These are phyloP conservation scores for Paramyrothecium roridum DNA, from an alignment of 2,329 filamentous ascomycete genomes.

Conservation along the genomic window DNA sequence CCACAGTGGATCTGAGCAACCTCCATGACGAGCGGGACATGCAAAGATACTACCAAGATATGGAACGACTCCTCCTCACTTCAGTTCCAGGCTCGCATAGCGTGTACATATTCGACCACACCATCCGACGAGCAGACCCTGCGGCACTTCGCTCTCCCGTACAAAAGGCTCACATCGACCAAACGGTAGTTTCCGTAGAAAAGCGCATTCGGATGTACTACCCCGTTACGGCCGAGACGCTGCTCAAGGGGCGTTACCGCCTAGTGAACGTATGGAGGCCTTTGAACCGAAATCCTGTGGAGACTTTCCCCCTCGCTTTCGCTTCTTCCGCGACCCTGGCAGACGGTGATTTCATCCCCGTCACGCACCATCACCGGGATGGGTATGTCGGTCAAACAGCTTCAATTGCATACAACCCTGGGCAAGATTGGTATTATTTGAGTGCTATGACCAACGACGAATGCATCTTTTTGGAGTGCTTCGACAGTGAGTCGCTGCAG, in stretches of 20 bases:
- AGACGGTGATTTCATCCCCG: constrained; percentile 63
- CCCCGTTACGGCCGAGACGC: constrained; percentile 60
- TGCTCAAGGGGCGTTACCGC: constrained; percentile 68
- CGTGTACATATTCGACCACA: constrained; percentile 83
- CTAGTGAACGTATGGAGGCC: constrained; percentile 88
- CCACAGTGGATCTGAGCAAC: constrained; percentile 46
- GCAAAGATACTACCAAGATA: constrained; percentile 77
- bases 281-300: constrained; percentile 54
- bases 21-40: constrained; percentile 66
- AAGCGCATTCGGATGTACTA: constrained; percentile 68
- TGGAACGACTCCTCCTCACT: constrained; percentile 67
- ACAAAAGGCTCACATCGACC: constrained; percentile 75
- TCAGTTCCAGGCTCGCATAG: constrained; percentile 63
- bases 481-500: constrained; percentile 60
- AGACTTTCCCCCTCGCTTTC: constrained; percentile 66
- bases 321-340: constrained; percentile 60
- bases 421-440: constrained; percentile 76
- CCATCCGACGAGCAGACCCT: constrained; percentile 64
- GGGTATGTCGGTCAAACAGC: constrained; percentile 72
- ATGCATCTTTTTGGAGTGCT: constrained; percentile 75
- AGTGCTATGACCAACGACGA: constrained; percentile 74
- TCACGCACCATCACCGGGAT: constrained; percentile 68
- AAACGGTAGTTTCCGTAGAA: constrained; percentile 64
- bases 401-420: constrained; percentile 57
- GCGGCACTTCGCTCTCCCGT: constrained; percentile 65